Percentiles rank a stretch among this genome's conserved stretches.
These are phyloP conservation scores for Pyricularia grisea DNA, from an alignment of 2,329 filamentous ascomycete genomes.

Conservation along the genomic window DNA sequence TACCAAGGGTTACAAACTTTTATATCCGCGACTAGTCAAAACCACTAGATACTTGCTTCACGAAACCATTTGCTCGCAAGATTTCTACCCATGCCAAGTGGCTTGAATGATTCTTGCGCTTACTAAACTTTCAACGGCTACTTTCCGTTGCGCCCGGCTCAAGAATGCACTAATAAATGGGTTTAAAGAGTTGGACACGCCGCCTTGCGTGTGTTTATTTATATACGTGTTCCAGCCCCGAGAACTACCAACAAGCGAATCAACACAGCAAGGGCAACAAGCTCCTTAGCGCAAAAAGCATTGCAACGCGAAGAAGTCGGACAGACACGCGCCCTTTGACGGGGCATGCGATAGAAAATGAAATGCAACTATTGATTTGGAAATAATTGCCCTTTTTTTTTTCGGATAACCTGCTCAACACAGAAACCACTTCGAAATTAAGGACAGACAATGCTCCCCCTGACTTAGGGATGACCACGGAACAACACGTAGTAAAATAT, in stretches of 20 bases:
- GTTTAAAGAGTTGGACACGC: neutral
- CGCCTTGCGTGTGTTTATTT: neutral
- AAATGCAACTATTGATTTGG: neutral
- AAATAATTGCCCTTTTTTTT: neutral
- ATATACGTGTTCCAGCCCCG: neutral
- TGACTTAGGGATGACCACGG: neutral
- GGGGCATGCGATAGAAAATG: neutral
- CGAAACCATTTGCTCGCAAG: neutral
- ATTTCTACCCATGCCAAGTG: neutral
- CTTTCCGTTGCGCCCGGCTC: neutral
- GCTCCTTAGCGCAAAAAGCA: neutral
- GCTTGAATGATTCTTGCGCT: neutral
- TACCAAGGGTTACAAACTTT: neutral
- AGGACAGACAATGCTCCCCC: neutral
- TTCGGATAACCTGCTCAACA: neutral
- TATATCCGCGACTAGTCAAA: neutral
- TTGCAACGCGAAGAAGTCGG: neutral
- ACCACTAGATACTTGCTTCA: neutral
- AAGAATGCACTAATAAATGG: neutral
- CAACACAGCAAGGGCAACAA: neutral
- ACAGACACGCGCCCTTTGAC: neutral
- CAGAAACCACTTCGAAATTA: neutral
- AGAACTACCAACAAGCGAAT: neutral
- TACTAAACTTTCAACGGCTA: neutral
- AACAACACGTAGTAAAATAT: neutral